These are phyloP conservation scores for Eragrostis nindensis DNA, from an alignment of 176 grass and related monocot genomes.

Conservation along the genomic window DNA sequence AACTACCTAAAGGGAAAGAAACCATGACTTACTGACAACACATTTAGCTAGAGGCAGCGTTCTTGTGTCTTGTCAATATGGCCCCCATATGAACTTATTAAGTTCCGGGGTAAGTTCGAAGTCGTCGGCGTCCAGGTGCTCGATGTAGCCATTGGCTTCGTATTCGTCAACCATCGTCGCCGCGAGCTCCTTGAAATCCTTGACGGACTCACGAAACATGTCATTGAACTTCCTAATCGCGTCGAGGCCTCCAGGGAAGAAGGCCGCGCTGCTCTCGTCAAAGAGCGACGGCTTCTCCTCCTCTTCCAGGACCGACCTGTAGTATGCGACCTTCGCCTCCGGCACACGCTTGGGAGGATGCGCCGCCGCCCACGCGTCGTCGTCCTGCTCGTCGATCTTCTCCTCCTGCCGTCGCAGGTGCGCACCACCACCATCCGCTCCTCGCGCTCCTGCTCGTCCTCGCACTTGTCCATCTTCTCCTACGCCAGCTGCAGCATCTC, in stretches of 20 bases:
- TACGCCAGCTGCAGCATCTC: background rate
- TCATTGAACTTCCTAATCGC: too few relatives aligned
- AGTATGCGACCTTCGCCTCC: background rate
- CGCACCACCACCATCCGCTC: background rate
- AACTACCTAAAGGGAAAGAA: too few relatives aligned
- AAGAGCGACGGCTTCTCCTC: too few relatives aligned
- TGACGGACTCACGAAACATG: too few relatives aligned
- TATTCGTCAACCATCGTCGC: background rate
- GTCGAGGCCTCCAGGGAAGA: too few relatives aligned
- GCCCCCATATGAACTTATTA: too few relatives aligned
- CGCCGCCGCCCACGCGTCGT: background rate
- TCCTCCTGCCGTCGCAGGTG: background rate
- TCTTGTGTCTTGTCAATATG: too few relatives aligned
- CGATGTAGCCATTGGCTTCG: background rate
- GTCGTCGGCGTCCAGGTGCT: background rate
- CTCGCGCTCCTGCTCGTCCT: background rate
- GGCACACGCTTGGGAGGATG: background rate
- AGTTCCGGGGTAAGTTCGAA: background rate
- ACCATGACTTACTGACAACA: too few relatives aligned
- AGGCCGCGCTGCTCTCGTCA: too few relatives aligned
- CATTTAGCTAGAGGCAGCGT: too few relatives aligned
- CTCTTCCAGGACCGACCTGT: too few relatives aligned
- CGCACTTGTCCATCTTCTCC: background rate
- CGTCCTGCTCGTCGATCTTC: background rate
- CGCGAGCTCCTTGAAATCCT: background rate